A percentile compares a stretch with the other conserved stretches of the same genome.
These are phyloP conservation scores for Ganoderma leucocontextum DNA, from an alignment of 1,284 basidiomycete genomes.

Conservation along the genomic window DNA sequence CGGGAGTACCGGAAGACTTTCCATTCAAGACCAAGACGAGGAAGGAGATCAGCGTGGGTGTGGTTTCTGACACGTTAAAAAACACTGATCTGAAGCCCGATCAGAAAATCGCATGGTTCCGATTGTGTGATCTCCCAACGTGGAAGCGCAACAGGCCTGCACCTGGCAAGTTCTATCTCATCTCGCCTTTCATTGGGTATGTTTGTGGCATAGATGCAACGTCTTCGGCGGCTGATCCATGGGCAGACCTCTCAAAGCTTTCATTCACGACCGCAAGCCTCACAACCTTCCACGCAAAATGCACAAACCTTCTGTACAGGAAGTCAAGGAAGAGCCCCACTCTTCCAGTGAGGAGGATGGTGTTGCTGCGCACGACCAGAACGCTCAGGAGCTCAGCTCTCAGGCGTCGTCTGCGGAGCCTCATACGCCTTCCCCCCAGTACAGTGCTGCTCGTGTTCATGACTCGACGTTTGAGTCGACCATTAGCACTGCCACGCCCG, in stretches of 20 bases:
- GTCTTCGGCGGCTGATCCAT: neutral
- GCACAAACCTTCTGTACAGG: conserved; percentile 30
- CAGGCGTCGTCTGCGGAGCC: conserved; percentile 69
- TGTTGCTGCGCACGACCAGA: conserved; percentile 26
- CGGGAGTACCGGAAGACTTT: conserved; percentile 90
- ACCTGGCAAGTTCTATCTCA: conserved; percentile 92
- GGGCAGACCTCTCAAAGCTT: conserved; percentile 68
- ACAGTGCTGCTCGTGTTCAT: conserved; percentile 49
- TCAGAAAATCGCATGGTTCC: conserved; percentile 98
- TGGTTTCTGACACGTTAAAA: conserved; percentile 10
- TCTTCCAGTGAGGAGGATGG: conserved; percentile 39
- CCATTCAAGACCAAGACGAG: conserved; percentile 93
- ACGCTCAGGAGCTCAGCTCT: conserved; percentile 69
- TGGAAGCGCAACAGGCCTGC: conserved; percentile 86
- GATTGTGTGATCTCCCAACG: conserved; percentile 88
- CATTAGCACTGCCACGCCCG: conserved; percentile 28
- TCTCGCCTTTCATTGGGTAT: conserved; percentile 93
- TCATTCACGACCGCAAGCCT: conserved; percentile 54
- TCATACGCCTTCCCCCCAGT: conserved; percentile 69
- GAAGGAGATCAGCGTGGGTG: conserved; percentile 96
- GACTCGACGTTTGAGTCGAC: conserved; percentile 34
- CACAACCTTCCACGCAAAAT: conserved; percentile 42
- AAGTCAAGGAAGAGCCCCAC: conserved; percentile 29
- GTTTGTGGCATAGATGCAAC: conserved; percentile 38
- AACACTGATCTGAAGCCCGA: conserved; percentile 22